phyloP scores from a whole-genome alignment of 768 basidiomycete genomes.

The Collybia mongolica region DNA sequence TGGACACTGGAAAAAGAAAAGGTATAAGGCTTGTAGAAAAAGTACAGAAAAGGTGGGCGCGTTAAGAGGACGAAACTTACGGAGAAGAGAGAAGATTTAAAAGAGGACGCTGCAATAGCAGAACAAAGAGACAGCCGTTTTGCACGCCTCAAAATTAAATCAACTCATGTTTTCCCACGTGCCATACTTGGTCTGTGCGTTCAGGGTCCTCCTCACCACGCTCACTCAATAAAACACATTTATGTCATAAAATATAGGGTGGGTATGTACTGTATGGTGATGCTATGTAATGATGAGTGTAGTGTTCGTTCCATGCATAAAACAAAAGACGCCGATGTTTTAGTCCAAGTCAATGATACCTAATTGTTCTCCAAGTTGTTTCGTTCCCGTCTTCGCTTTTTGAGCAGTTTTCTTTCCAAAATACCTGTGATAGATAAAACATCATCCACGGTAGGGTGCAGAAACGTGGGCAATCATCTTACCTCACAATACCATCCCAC shows the following conservation, averaged over 20 bases:
- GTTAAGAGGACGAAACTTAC: slow-evolving; percentile 17
- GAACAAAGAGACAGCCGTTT: slow-evolving; percentile 38
- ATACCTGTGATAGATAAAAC: slow-evolving; percentile 28
- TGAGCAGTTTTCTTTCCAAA: slow-evolving; percentile 44
- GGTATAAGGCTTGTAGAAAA: not conserved
- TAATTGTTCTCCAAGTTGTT: slow-evolving; percentile 9
- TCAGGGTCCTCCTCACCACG: slow-evolving; percentile 8
- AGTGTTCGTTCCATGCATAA: slow-evolving; percentile 1
- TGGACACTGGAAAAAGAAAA: slow-evolving; percentile 20
- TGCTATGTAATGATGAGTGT: no score
- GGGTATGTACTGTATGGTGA: no score
- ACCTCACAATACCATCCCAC: slow-evolving; percentile 55
- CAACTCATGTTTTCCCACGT: slow-evolving; percentile 39
- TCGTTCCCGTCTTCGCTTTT: slow-evolving; percentile 28
- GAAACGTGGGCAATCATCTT: slow-evolving; percentile 12
- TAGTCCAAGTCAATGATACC: slow-evolving; percentile 27
- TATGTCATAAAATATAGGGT: not conserved
- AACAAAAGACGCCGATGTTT: slow-evolving; percentile 9
- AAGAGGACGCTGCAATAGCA: slow-evolving; percentile 39
- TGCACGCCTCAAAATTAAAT: slow-evolving; percentile 42
- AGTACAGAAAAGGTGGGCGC: no score
- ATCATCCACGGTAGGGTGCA: slow-evolving; percentile 7
- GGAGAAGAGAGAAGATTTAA: slow-evolving; percentile 11
- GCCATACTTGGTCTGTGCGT: slow-evolving; percentile 46
- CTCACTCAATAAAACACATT: not conserved